Conservation (phyloP, 352 stramenopile genomes). For the Globisporangium rhizosaccharum region DNA sequence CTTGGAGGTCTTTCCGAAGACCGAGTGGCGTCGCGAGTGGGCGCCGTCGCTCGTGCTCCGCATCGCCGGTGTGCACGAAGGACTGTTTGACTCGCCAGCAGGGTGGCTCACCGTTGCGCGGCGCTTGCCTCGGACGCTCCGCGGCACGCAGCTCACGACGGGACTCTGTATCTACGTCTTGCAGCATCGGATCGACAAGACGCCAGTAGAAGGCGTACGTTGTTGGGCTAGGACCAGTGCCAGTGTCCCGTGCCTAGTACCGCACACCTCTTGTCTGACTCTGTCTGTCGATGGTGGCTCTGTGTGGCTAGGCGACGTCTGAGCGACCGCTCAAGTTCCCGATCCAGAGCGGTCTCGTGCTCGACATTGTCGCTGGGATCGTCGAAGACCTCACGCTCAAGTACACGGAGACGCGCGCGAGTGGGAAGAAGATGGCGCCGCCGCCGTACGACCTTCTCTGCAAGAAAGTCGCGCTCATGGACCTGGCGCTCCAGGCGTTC, state of each 20-base stretch:
- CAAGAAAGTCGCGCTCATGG: slow-evolving; percentile 83
- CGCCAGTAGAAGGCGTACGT: slow-evolving; percentile 35
- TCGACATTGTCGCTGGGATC: slow-evolving; percentile 76
- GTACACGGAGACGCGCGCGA: slow-evolving; percentile 54
- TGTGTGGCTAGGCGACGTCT: slow-evolving; percentile 25
- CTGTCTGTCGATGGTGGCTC: slow-evolving; percentile 5
- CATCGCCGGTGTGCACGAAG: slow-evolving; percentile 73
- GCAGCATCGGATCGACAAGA: slow-evolving; percentile 74
- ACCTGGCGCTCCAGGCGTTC: slow-evolving; percentile 73
- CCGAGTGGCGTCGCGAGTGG: slow-evolving; percentile 74
- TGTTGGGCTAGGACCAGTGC: background rate
- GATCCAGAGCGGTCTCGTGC: slow-evolving; percentile 65
- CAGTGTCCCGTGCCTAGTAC: too few species aligned
- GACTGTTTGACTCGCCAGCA: slow-evolving; percentile 67
- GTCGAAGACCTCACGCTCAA: slow-evolving; percentile 73
- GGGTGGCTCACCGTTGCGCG: slow-evolving; percentile 73
- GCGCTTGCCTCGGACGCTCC: slow-evolving; percentile 61
- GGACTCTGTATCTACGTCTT: slow-evolving; percentile 74
- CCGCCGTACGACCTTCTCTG: slow-evolving; percentile 68
- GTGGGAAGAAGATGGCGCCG: slow-evolving; percentile 28
- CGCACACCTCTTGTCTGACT: background rate
- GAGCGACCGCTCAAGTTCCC: slow-evolving; percentile 77
- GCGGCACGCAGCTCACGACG: slow-evolving; percentile 71
- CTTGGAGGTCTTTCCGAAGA: slow-evolving; percentile 58
- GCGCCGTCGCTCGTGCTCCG: slow-evolving; percentile 65